Evolutionary conservation across 148 eudicot species (phyloP).

Genomic region (Rhododendron molle): DNA sequence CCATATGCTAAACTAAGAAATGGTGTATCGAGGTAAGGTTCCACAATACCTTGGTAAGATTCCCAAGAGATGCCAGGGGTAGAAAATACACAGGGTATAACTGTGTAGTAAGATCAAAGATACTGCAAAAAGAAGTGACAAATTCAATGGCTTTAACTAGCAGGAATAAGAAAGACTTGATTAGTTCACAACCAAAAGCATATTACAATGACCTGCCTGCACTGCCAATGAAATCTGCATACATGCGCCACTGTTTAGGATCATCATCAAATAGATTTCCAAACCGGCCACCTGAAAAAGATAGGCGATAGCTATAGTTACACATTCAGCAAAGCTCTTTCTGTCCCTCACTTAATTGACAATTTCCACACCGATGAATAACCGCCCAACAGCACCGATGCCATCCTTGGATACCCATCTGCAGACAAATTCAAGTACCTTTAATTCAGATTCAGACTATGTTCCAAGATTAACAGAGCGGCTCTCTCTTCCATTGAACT

Average conservation of each 20-base stretch:
- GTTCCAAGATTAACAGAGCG: neutral
- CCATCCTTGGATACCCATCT: slow-evolving; percentile 99
- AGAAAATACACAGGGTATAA: slow-evolving; percentile 80
- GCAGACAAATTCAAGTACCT: slow-evolving; percentile 14
- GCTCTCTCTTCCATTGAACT: neutral
- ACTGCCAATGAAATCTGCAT: slow-evolving; percentile 99
- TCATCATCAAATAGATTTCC: slow-evolving; percentile 94
- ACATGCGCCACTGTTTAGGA: slow-evolving; percentile 97
- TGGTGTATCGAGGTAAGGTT: neutral
- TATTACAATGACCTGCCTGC: slow-evolving; percentile 67
- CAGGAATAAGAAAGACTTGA: neutral
- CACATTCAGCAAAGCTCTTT: slow-evolving; percentile 12
- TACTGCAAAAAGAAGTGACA: slow-evolving; percentile 47
- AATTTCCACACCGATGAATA: slow-evolving; percentile 69
- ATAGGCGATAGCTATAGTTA: slow-evolving; percentile 19
- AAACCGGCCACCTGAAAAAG: slow-evolving; percentile 82
- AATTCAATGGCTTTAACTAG: neutral
- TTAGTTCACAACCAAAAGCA: neutral
- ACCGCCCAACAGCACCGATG: slow-evolving; percentile 96
- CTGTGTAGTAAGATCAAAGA: slow-evolving; percentile 86
- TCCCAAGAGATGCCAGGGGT: slow-evolving; percentile 95
- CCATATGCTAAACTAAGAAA: neutral
- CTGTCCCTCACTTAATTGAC: slow-evolving; percentile 23
- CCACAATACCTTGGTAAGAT: slow-evolving; percentile 76
- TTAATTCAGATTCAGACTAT: slow-evolving; percentile 9